Conservation (phyloP, 441 rosid genomes). For the Aleurites moluccanus region DNA sequence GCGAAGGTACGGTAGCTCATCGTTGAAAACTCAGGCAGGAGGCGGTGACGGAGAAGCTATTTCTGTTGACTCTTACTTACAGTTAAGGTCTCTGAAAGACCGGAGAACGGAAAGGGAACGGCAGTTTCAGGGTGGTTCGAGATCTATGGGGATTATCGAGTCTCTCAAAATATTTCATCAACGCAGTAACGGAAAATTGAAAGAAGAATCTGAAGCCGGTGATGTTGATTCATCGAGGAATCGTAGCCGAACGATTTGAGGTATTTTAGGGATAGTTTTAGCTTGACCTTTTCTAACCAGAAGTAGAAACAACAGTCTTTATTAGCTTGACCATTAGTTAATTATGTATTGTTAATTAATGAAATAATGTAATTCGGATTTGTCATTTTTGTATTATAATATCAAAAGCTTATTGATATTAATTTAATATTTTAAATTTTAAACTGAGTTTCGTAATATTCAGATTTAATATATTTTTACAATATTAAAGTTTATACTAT, state of each 20-base stretch:
- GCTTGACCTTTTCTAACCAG: slow-evolving; percentile 20
- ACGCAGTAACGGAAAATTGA: neutral
- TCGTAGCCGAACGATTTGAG: slow-evolving; percentile 31
- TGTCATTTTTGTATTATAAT: too few relatives aligned
- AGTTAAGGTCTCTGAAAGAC: slow-evolving; percentile 23
- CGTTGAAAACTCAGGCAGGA: neutral
- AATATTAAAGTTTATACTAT: too few relatives aligned
- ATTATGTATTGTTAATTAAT: neutral
- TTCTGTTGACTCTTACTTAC: slow-evolving; percentile 10
- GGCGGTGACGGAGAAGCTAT: slow-evolving; percentile 22
- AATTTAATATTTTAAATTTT: too few relatives aligned
- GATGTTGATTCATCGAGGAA: slow-evolving; percentile 7
- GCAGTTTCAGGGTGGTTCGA: slow-evolving; percentile 2
- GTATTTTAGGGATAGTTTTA: slow-evolving; percentile 7
- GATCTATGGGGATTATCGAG: neutral
- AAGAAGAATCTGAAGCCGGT: slow-evolving; percentile 9
- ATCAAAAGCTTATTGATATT: too few relatives aligned
- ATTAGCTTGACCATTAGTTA: neutral
- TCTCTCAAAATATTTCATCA: neutral
- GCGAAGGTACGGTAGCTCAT: too few relatives aligned
- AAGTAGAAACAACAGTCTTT: neutral
- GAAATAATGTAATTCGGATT: too few relatives aligned
- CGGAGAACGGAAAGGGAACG: slow-evolving; percentile 16
- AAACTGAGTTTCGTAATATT: too few relatives aligned
- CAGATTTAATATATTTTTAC: too few relatives aligned